Evolutionary conservation across 1,139 yeast genomes (phyloP), one percentile per base, ranked within the genome.

Genomic region (Candida anutae): DNA sequence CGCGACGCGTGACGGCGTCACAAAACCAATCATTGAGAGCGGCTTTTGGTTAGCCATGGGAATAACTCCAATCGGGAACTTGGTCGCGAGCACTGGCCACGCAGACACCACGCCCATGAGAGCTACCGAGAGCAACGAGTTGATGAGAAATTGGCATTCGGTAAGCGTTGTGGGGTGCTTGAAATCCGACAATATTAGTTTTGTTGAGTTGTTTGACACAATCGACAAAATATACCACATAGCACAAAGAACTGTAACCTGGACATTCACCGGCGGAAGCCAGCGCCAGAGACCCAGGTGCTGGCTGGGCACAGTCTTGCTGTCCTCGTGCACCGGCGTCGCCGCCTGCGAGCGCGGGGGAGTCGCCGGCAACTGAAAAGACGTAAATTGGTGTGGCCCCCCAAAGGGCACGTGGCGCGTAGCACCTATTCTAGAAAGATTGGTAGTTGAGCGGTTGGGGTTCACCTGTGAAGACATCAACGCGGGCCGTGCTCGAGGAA

Each of bases 211-310:
- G 42, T 79, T 80, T 5, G 95, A 81, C 12, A 87, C 53, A 10
- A 93, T 87, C 22, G 93, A 79, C n/a, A 79, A 62, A 19, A 74
- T 47, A 53, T 88, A 88, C 97, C 97, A 88, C 20, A 69, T 46
- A 6, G 69, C 45, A 50, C 96, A 88, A 21, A 81, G 39, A 22
- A 55, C 30, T 11, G 52, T 41, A 16, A 62, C 48, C 29, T 50
- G 50, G 33, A 48, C 21, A 35, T 61, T 49, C 22, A 56, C 36
- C 3, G 62, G 56, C 2, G 63, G 62, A 4, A 52, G 20, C 39
- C 37, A 33, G 15, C 19, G 10, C 19, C 19, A 17, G 9, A 8
- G 10, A 8, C 10, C 10, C 19, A 10, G 10, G 8, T 8, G 10
- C 8, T 17, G 8, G 8, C 9, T 8, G 19, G 19, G 19, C 10